These are phyloP conservation scores for Groenewaldozyma auringiensis DNA, from an alignment of 1,139 yeast species.

Conservation along the genomic window DNA sequence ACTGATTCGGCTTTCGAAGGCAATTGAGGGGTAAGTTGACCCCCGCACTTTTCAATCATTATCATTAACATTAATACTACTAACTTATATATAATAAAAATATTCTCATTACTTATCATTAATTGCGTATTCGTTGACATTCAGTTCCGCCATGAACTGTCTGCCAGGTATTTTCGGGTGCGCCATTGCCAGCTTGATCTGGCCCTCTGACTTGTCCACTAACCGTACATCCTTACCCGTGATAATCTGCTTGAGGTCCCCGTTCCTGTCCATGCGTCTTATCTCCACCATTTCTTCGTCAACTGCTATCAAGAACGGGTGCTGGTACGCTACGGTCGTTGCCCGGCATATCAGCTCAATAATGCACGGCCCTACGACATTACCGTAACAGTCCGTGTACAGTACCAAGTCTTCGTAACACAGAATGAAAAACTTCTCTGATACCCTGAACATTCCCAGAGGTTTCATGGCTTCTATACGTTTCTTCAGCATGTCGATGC, in stretches of 20 bases:
- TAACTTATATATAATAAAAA: background rate
- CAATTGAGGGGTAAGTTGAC: too few species aligned
- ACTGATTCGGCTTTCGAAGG: too few species aligned
- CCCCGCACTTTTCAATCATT: too few species aligned
- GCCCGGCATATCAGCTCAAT: constrained; percentile 61
- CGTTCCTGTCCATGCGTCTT: constrained; percentile 40
- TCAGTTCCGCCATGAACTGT: constrained; percentile 43
- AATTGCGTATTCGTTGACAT: constrained; percentile 29
- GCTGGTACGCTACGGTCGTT: constrained; percentile 45
- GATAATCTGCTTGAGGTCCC: constrained; percentile 60
- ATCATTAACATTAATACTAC: constrained; percentile 3
- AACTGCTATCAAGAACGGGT: constrained; percentile 54
- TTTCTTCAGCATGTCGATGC: constrained; percentile 19
- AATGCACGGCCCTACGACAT: constrained; percentile 48
- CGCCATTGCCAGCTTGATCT: constrained; percentile 51
- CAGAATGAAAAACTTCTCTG: constrained; percentile 49
- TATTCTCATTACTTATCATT: too few species aligned
- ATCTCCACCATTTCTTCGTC: constrained; percentile 69
- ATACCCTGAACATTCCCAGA: constrained; percentile 54
- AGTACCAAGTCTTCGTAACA: constrained; percentile 71
- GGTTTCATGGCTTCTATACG: constrained; percentile 37
- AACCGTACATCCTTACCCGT: constrained; percentile 58
- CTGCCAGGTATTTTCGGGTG: constrained; percentile 62
- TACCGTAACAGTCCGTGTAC: constrained; percentile 60
- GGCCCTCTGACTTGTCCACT: constrained; percentile 37